Base-by-base conservation (phyloP, 2,329 filamentous ascomycete species). In the Didymella glomerata region DNA sequence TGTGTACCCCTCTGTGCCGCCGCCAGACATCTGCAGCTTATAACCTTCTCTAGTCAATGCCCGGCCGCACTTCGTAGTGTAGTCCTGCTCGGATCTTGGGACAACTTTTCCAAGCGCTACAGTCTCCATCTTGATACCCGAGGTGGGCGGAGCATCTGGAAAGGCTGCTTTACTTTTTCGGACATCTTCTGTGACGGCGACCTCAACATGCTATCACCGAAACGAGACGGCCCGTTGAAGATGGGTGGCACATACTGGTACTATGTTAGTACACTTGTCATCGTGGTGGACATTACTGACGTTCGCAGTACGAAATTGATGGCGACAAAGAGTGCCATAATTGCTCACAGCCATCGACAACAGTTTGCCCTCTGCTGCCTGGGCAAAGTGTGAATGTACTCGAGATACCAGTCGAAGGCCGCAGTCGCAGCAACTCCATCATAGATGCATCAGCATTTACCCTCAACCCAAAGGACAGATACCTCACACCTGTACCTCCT, bases 181-280 rank as follows among this genome's bases (percentile, higher is more conserved):
- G 88, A 95, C 76, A 95, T 96, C 72, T 88, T 92, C 68, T 92
- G 89, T 69, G 92, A 96, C 77, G 91, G 92, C 57, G 84, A 89
- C 60, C 75, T 82, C 48, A 77, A 81, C 18, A 71, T 80, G 67
- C 82, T 80, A 50, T 77, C 77, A 24, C 79, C 82, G 32, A 86
- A 86, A 68, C 86, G 92, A 68, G 86, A 86, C 67, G 93, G 93
- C 57, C 93, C 90, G 51, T 84, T 97, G 64, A 95, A 90, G 77
- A 97, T 97, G 91, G 93, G 93, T 44, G 88, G 90, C 60, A 95
- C 90, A 16, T 97, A 97, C 78, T 97, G 94, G 85, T 98, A 96
- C 82, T 97, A 95, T 79, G 92, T 96, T 82, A 79, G 90, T 84
- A 44, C 47, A 34, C 22, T 49, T 20, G 6, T 11, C 16, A 50